Base-by-base conservation (phyloP, 345 rosid species). In the Citrus reticulata region DNA sequence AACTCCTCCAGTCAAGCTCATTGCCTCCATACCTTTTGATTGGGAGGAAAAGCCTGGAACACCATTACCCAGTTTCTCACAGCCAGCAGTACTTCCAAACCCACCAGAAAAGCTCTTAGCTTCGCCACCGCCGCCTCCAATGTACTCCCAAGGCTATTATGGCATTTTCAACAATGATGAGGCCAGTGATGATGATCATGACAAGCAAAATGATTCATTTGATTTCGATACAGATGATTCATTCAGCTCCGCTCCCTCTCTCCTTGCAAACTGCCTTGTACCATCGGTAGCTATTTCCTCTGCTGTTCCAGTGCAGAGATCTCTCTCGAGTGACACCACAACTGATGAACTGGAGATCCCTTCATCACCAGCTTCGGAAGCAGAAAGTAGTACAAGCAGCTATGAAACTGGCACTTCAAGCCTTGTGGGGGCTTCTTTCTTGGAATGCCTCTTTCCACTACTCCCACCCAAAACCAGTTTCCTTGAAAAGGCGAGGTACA, bases 381-480 rank as follows among this genome's bases (percentile, higher is more conserved):
- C 87, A 54, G 91, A 89, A 72, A 84, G 88, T 77, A 92, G 88
- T 80, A 87, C 80, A 19, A 87, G 92, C 88, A 95, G 98, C 81
- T 88, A 88, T 81, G 90, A 80, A 67, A 90, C 94, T 1, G 90
- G 93, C 68, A 79, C 80, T 55, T 85, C 97, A 57, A 89, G 92
- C 83, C 93, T 85, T 19, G 92, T 82, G 76, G 97, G 98, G 51
- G 68, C 88, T 75, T 85, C 92, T n/a, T 90, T 93, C 85, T 83
- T 95, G 89, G 97, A 92, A 84, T 87, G 89, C 82, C 92, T 93
- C 79, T 95, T 93, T 81, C 99, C 98, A 46, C 80, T 90, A 77
- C 85, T 85, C 81, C 83, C 89, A 74, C 90, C 91, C 10, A 71
- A 76, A 82, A 80, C 88, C 61, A 67, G 90, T 58, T 84, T 88